These are phyloP conservation scores for Marasmius fiardii DNA, from an alignment of 1,284 basidiomycete genomes.

Conservation along the genomic window DNA sequence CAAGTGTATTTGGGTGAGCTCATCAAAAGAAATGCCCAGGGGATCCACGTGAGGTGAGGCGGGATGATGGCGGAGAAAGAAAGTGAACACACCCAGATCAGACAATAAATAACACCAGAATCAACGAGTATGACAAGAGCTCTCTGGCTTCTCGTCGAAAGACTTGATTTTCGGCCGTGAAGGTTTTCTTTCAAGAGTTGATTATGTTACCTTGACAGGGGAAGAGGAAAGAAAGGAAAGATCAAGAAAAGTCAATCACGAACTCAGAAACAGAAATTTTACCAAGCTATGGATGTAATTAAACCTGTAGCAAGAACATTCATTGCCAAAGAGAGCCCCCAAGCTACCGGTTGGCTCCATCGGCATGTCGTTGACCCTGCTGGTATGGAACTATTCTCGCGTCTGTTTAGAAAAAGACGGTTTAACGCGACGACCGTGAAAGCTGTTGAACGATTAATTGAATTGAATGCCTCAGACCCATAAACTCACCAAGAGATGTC, in stretches of 20 bases:
- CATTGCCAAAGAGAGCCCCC: conserved; percentile 9
- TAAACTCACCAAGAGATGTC: not conserved
- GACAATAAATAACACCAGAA: conserved; percentile 11
- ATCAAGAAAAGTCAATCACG: no score
- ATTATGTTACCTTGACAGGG: not conserved
- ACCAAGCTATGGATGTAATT: conserved; percentile 9
- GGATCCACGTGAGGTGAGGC: no score
- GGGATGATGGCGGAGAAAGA: not conserved
- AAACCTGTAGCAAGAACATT: conserved; percentile 5
- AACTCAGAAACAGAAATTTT: not conserved
- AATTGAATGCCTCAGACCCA: no score
- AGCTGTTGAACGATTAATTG: not conserved
- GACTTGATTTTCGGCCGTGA: not conserved
- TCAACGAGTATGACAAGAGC: conserved; percentile 7
- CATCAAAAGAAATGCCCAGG: no score
- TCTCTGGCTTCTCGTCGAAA: not conserved
- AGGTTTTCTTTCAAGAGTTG: not conserved
- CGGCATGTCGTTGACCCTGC: conserved; percentile 4
- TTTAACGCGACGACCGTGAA: conserved; percentile 4
- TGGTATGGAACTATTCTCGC: not conserved
- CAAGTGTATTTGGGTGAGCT: conserved; percentile 7
- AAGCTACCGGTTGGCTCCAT: conserved; percentile 9
- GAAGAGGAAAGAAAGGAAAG: not conserved
- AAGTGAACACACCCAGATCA: conserved; percentile 7
- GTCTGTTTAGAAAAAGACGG: conserved; percentile 1